These are phyloP conservation scores for Colletotrichum caudatum DNA, from an alignment of 2,329 filamentous ascomycete species.

Conservation along the genomic window DNA sequence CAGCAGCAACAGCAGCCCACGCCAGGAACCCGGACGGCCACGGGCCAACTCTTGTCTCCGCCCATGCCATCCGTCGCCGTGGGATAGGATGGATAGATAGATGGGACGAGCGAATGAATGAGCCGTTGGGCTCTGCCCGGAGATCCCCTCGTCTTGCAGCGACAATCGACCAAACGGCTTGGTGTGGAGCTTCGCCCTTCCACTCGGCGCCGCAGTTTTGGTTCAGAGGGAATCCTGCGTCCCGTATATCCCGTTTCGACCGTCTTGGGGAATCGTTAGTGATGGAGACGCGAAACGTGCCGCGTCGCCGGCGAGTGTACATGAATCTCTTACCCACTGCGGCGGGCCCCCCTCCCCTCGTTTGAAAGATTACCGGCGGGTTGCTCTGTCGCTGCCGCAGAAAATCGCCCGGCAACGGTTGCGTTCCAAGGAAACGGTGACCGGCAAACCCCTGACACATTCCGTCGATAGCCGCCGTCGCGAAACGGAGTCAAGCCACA, in stretches of 20 bases:
- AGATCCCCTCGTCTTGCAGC: not conserved
- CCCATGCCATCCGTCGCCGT: not conserved
- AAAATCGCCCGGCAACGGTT: not conserved
- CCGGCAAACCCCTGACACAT: not conserved
- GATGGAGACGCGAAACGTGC: not conserved
- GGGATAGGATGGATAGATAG: not conserved
- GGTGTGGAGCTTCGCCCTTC: not conserved
- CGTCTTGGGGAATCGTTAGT: not conserved
- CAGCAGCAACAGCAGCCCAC: not conserved
- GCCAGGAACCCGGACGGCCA: constrained; percentile 18
- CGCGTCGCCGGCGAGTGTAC: not conserved
- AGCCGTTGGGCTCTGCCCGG: not conserved
- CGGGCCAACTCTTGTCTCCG: constrained; percentile 36
- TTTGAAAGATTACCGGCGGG: not conserved
- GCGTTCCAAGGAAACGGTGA: not conserved
- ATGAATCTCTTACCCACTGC: not conserved
- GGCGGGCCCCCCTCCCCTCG: not conserved
- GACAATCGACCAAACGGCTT: constrained; percentile 3
- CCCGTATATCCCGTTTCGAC: not conserved
- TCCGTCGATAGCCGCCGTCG: not conserved
- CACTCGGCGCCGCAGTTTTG: not conserved
- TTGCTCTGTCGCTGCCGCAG: not conserved
- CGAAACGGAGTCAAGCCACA: too few species aligned
- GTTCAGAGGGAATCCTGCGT: not conserved
- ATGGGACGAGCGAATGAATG: not conserved